Evolutionary conservation across 2,329 filamentous ascomycete species (phyloP).

Genomic region (Microcera coccophila): DNA sequence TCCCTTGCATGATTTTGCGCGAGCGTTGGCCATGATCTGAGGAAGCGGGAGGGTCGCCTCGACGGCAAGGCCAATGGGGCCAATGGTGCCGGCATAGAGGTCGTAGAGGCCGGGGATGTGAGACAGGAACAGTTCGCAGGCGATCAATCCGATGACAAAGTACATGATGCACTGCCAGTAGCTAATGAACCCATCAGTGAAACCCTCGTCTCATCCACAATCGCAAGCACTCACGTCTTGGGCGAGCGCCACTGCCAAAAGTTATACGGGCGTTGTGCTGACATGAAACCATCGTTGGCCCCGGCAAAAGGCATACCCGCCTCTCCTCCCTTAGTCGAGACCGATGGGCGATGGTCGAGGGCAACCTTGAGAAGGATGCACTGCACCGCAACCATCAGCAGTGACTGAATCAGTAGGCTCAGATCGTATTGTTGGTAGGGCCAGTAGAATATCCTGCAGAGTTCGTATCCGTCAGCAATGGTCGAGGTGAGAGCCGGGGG

Average conservation of each 20-base stretch:
- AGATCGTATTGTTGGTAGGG: slow-evolving; percentile 62
- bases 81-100: slow-evolving; percentile 64
- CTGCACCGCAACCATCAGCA: slow-evolving; percentile 64
- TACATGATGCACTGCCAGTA: slow-evolving; percentile 78
- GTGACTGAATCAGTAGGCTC: slow-evolving; percentile 60
- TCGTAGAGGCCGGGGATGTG: slow-evolving; percentile 55
- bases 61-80: slow-evolving; percentile 70
- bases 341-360: slow-evolving; percentile 61
- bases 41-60: slow-evolving; percentile 80
- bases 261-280: slow-evolving; percentile 60
- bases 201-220: not conserved
- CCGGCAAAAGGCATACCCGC: slow-evolving; percentile 60
- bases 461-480: slow-evolving; percentile 17
- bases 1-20: slow-evolving; percentile 67
- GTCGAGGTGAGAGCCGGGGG: slow-evolving; percentile 1
- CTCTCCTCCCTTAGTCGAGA: slow-evolving; percentile 58
- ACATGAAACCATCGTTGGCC: slow-evolving; percentile 36
- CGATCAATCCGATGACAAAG: slow-evolving; percentile 57
- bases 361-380: slow-evolving; percentile 62
- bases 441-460: slow-evolving; percentile 63
- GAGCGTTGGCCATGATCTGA: slow-evolving; percentile 69
- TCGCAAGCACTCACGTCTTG: slow-evolving; percentile 51
- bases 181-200: slow-evolving; percentile 33
- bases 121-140: slow-evolving; percentile 64
- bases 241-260: slow-evolving; percentile 80